These are phyloP conservation scores for Cercospora sesami DNA, from an alignment of 2,329 filamentous ascomycete species.

Conservation along the genomic window DNA sequence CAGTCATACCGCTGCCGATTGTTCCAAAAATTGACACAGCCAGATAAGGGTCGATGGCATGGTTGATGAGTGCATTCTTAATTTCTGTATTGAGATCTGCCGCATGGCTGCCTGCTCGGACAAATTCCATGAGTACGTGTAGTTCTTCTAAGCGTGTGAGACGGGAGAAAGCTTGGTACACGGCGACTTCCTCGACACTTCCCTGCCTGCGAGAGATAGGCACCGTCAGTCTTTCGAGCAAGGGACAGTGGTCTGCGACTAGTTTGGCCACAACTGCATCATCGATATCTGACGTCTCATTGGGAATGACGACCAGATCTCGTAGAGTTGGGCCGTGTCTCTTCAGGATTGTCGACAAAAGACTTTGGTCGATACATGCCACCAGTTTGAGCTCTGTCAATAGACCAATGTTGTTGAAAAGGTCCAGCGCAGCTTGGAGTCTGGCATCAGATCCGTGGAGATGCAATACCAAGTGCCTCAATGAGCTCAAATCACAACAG, in stretches of 20 bases:
- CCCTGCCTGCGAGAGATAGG: not conserved
- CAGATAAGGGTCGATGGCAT: not conserved
- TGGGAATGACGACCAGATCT: not conserved
- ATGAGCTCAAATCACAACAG: not conserved
- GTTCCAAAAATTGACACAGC: not conserved
- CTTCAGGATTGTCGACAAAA: not conserved
- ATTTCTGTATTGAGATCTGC: not conserved
- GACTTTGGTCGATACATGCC: not conserved
- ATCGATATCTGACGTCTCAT: not conserved
- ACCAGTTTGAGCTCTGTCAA: not conserved
- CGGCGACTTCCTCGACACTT: not conserved
- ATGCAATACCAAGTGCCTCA: not conserved
- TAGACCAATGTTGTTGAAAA: not conserved
- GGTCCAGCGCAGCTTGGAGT: not conserved
- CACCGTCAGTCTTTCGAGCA: not conserved
- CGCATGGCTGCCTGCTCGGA: not conserved
- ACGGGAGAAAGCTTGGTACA: not conserved
- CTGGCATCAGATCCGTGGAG: not conserved
- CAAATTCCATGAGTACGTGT: not conserved
- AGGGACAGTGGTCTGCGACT: not conserved
- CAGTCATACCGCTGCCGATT: not conserved
- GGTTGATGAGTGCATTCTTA: not conserved
- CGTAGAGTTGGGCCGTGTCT: not conserved
- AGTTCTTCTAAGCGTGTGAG: not conserved
- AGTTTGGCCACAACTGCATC: not conserved